These are phyloP conservation scores for Populus ilicifolia DNA, from an alignment of 345 rosid genomes.

Conservation along the genomic window DNA sequence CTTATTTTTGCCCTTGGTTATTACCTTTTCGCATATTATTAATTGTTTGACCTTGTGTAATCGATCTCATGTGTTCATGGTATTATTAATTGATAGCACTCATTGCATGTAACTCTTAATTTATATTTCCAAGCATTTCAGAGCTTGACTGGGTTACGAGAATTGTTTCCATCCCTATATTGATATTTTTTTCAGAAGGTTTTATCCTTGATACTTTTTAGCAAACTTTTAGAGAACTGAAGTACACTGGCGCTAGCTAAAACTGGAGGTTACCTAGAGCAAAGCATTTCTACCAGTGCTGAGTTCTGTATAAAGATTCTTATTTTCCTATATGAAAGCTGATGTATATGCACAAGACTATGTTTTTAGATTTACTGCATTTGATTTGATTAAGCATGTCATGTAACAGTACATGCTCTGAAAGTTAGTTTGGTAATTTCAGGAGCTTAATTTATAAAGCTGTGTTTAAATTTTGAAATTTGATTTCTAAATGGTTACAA, in stretches of 20 bases:
- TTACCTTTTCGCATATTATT: too few relatives aligned
- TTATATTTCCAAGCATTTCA: neutral
- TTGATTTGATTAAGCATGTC: neutral
- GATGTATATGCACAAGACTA: neutral
- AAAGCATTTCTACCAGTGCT: neutral
- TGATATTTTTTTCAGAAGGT: neutral
- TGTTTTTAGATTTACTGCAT: neutral
- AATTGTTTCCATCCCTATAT: neutral
- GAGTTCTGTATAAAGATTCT: neutral
- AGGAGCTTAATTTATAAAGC: neutral
- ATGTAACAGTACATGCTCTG: neutral
- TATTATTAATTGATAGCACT: neutral
- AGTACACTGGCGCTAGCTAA: neutral
- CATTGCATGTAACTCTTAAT: neutral
- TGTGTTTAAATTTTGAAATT: neutral
- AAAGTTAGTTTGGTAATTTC: neutral
- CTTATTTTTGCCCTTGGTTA: too few relatives aligned
- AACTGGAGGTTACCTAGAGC: neutral
- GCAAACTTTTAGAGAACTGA: neutral
- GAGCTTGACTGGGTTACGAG: neutral
- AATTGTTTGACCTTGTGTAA: too few relatives aligned
- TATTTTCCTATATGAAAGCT: neutral
- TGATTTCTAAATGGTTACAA: neutral
- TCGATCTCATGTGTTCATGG: neutral
- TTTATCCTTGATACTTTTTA: neutral